Conservation (phyloP, 768 basidiomycete species). For the Cantharellus anzutake region DNA sequence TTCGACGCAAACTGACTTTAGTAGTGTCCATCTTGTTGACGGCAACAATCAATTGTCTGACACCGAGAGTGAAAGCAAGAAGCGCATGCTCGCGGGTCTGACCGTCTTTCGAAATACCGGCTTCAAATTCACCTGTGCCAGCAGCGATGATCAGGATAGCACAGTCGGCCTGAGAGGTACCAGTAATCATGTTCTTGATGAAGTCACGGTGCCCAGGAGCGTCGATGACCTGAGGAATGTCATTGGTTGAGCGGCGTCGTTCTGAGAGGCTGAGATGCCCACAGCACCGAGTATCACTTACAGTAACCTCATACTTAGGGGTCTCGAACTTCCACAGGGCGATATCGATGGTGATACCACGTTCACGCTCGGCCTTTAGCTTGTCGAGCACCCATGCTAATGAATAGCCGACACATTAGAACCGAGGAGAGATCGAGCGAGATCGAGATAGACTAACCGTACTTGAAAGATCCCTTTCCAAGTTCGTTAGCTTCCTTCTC, state of each 20-base stretch:
- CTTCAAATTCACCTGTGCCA: slow-evolving; percentile 99
- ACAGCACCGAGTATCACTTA: slow-evolving; percentile 22
- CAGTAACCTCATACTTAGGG: slow-evolving; percentile 85
- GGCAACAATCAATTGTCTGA: slow-evolving; percentile 98
- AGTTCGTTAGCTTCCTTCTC: slow-evolving; percentile 99
- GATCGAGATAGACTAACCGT: slow-evolving; percentile 40
- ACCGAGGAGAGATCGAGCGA: background rate
- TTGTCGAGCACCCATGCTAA: slow-evolving; percentile 99
- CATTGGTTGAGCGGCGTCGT: slow-evolving; percentile 1
- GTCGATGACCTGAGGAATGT: slow-evolving; percentile 65
- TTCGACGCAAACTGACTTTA: slow-evolving; percentile 25
- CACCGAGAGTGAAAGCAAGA: slow-evolving; percentile 98
- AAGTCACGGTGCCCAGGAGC: slow-evolving; percentile 99
- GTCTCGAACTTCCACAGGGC: slow-evolving; percentile 99
- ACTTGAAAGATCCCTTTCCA: slow-evolving; percentile 98
- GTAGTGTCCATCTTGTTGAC: slow-evolving; percentile 99
- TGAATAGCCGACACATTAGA: slow-evolving; percentile 13
- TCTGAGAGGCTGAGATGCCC: background rate
- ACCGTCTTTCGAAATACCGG: slow-evolving; percentile 99
- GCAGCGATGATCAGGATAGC: slow-evolving; percentile 98
- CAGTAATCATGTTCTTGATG: slow-evolving; percentile 99
- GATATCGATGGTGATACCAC: slow-evolving; percentile 99
- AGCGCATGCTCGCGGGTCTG: slow-evolving; percentile 99
- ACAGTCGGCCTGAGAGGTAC: slow-evolving; percentile 99
- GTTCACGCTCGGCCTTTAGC: slow-evolving; percentile 99